phyloP scores from a whole-genome alignment of 495 filamentous ascomycete species.

The Podospora australis region DNA sequence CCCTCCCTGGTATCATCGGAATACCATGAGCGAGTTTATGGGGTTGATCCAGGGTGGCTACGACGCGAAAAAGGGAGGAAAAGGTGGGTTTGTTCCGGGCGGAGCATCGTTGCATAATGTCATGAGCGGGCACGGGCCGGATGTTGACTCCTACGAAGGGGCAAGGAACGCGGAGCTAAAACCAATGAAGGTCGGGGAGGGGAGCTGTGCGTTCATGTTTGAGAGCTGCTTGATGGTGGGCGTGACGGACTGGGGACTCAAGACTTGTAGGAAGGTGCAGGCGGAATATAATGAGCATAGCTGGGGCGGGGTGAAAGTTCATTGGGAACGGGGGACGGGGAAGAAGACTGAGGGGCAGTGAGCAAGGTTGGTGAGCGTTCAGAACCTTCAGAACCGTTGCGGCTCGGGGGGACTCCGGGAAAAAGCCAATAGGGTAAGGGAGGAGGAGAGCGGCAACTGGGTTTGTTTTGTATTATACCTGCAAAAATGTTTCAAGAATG shows the following conservation, averaged over 20 bases:
- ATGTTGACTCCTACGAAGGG: slow-evolving; percentile 59
- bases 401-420: no score
- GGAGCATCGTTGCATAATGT: slow-evolving; percentile 54
- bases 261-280: slow-evolving; percentile 79
- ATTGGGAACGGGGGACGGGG: slow-evolving; percentile 51
- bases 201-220: slow-evolving; percentile 62
- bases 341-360: background rate
- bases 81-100: slow-evolving; percentile 53
- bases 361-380: no score
- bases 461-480: no score
- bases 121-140: slow-evolving; percentile 54
- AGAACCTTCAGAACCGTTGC: no score
- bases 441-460: no score
- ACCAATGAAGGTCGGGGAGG: slow-evolving; percentile 48
- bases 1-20: slow-evolving; percentile 79
- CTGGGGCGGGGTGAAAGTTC: slow-evolving; percentile 71
- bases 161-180: slow-evolving; percentile 49
- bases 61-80: slow-evolving; percentile 43
- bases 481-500: no score
- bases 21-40: slow-evolving; percentile 83
- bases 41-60: slow-evolving; percentile 63
- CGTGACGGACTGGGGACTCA: slow-evolving; percentile 85
- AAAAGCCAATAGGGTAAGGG: no score
- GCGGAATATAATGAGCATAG: slow-evolving; percentile 76
- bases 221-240: slow-evolving; percentile 77